phyloP scores from a whole-genome alignment of 306 rosid species.

The Crotalaria pallida region DNA sequence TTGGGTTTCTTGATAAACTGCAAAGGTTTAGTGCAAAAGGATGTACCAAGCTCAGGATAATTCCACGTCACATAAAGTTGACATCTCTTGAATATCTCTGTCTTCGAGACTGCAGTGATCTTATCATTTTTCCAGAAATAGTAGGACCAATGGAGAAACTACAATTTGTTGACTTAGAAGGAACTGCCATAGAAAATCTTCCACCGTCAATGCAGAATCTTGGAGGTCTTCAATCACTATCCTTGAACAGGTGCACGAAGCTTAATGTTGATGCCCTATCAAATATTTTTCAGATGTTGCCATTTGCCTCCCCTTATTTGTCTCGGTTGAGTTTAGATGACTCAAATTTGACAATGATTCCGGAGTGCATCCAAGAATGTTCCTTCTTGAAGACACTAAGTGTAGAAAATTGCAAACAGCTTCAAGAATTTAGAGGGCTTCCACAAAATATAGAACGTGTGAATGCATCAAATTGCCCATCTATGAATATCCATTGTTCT shows the following conservation, averaged over 20 bases:
- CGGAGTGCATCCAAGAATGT: not conserved
- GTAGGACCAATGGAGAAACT: not conserved
- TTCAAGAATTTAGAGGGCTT: not conserved
- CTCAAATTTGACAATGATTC: not conserved
- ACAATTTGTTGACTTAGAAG: not conserved
- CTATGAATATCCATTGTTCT: too few relatives aligned
- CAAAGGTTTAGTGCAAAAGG: not conserved
- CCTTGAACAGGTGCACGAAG: not conserved
- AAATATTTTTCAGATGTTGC: not conserved
- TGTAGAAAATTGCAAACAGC: not conserved
- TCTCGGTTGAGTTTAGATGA: not conserved
- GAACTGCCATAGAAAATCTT: not conserved
- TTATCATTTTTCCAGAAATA: not conserved
- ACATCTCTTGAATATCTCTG: not conserved
- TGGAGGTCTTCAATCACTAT: not conserved
- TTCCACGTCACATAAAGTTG: not conserved
- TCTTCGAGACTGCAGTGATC: not conserved
- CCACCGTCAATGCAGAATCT: not conserved
- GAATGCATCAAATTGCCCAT: too few relatives aligned
- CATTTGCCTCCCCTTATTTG: not conserved
- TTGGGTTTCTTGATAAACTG: not conserved
- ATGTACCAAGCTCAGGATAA: not conserved
- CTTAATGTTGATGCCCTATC: not conserved
- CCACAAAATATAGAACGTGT: not conserved
- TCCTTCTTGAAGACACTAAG: not conserved